Base-by-base conservation (phyloP, 139 green algal species). In the Microglena sp. region DNA sequence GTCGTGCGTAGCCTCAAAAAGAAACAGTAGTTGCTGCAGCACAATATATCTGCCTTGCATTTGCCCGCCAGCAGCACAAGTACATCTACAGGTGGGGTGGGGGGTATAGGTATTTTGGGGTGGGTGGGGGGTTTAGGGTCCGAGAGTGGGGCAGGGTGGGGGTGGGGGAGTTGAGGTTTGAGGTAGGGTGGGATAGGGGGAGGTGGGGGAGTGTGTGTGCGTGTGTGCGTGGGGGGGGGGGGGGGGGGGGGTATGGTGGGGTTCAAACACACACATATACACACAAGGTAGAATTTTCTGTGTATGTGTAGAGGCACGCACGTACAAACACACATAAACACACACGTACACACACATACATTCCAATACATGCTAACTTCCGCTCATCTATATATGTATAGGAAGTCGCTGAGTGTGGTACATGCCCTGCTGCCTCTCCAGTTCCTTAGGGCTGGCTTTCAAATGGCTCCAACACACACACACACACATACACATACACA, bases 31-130 rank as follows among this genome's bases (percentile, higher is more conserved):
- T n/a, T n/a, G n/a, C n/a, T n/a, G n/a, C n/a, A n/a, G n/a, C n/a
- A n/a, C 82, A 90, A 74, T 90, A 93, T 74, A 89, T 92, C 27
- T 66, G 60, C 56, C 67, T 92, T 21, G 78, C 86, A 0, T 77
- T 74, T 27, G 82, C 78, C 0, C 70, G 89, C 57, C 74, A 84
- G 67, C 61, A 57, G 6, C 24, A 55, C 3, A 81, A 78, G 28
- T 77, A 80, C 18, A 80, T 90, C 30, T 91, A 89, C 64, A 61
- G 60, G 15, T 59, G 58, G 2, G 64, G 27, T 5, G 46, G 22
- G 15, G n/a, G n/a, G n/a, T n/a, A n/a, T n/a, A n/a, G n/a, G n/a
- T n/a, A n/a, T n/a, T n/a, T n/a, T n/a, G n/a, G n/a, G n/a, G n/a
- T n/a, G n/a, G n/a, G n/a, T n/a, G n/a, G n/a, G n/a, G n/a, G n/a